A percentile compares a stretch with the other conserved stretches of the same genome.
These are phyloP conservation scores for Ambrosiella beaveri DNA, from an alignment of 2,329 filamentous ascomycete genomes.

Conservation along the genomic window DNA sequence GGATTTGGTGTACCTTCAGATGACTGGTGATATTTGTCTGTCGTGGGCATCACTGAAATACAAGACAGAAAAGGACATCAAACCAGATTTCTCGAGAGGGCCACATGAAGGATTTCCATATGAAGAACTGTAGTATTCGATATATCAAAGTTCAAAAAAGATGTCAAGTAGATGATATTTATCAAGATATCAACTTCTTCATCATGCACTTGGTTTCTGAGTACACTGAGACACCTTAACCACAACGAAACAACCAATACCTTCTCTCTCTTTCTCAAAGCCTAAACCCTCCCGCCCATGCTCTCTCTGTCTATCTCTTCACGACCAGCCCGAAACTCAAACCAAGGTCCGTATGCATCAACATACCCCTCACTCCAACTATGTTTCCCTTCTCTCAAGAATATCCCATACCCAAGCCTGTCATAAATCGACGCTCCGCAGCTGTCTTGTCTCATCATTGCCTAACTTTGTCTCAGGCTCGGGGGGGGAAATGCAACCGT, in stretches of 20 bases:
- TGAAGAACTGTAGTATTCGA: neutral
- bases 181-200: neutral
- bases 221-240: too few relatives aligned
- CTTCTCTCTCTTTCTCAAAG: neutral
- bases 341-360: neutral
- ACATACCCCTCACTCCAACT: neutral
- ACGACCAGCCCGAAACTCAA: too few relatives aligned
- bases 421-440: neutral
- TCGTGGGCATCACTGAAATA: neutral
- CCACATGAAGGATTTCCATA: neutral
- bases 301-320: neutral
- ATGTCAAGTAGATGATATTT: neutral
- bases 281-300: neutral
- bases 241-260: too few relatives aligned
- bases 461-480: neutral
- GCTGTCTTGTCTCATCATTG: neutral
- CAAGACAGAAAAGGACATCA: neutral
- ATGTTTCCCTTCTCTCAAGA: too few relatives aligned
- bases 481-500: neutral
- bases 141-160: too few relatives aligned
- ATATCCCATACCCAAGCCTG: too few relatives aligned
- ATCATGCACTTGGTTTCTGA: too few relatives aligned
- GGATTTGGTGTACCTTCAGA: neutral
- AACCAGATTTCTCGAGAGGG: neutral
- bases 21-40: neutral